Base-by-base conservation (phyloP, 2,329 filamentous ascomycete species). In the Cercospora nicotianae region DNA sequence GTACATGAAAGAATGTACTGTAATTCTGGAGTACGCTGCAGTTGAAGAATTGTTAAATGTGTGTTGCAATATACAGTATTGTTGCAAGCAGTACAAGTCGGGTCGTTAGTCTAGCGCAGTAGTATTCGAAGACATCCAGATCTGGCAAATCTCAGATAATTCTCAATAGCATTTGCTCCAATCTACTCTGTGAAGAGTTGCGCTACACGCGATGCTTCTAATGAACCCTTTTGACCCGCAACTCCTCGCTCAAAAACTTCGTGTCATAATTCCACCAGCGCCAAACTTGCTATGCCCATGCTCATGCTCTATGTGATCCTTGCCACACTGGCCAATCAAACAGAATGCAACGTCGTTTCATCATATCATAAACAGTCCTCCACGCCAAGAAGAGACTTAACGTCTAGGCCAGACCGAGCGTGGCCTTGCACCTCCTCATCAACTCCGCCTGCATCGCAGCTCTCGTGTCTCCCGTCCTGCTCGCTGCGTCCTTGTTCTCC, bases 401-500 rank as follows among this genome's bases (percentile, higher is more conserved):
- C 7, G 4, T 39, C 67, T 60, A 75, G 13, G 67, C 61, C 58
- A 75, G 30, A 1, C 72, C 71, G 63, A 75, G 55, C 48, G 59
- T 18, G 6, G 59, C 68, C 63, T 64, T 75, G 58, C 73, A 9
- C 51, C 75, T 69, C 66, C 75, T 68, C 60, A 60, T 59, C 42
- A 87, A 69, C 78, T 88, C 86, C 60, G 68, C 73, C 12, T 79
- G 79, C 83, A 87, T 85, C 9, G 85, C 86, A 61, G 72, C 75
- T 66, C 83, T 78, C 20, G 84, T 86, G 67, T 84, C 84, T 59
- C 76, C 78, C 1, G 87, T 89, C 65, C 87, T 78, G 18, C 81
- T 79, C 55, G 87, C 85, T 5, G 87, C 87, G 79, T 89, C 87
- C 72, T 85, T 86, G 76, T 88, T 88, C 80, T 88, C 86, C 63